phyloP scores from a whole-genome alignment of 2,329 filamentous ascomycete genomes.

The Epicoccum sorghinum region DNA sequence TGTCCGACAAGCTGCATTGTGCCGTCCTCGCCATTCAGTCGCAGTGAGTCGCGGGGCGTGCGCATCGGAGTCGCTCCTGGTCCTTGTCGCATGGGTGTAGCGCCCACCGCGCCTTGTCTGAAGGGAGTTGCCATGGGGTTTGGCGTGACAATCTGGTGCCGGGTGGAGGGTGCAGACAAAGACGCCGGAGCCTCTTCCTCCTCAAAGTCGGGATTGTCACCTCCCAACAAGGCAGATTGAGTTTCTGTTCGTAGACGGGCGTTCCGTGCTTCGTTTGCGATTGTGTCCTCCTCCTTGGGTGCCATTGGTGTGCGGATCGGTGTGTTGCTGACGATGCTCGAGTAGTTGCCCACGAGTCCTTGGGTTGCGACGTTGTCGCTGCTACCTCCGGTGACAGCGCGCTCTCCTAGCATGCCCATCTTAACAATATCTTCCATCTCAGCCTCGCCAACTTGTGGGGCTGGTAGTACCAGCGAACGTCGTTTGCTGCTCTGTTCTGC shows the following conservation, averaged over 20 bases:
- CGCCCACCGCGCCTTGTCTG: constrained; percentile 68
- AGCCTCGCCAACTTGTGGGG: constrained; percentile 88
- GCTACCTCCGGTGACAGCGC: constrained; percentile 76
- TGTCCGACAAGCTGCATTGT: constrained; percentile 69
- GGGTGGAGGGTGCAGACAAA: constrained; percentile 82
- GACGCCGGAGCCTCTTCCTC: constrained; percentile 84
- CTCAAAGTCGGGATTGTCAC: constrained; percentile 88
- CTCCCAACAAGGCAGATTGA: constrained; percentile 89
- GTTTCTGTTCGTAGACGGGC: constrained; percentile 91
- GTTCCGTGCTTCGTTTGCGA: constrained; percentile 95
- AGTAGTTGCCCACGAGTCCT: constrained; percentile 86
- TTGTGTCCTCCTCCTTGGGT: constrained; percentile 89
- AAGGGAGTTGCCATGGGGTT: constrained; percentile 95
- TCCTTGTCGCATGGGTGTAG: constrained; percentile 66
- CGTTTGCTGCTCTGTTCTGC: constrained; percentile 97
- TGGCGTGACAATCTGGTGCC: constrained; percentile 83
- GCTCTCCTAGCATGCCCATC: constrained; percentile 93
- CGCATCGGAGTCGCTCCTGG: constrained; percentile 83
- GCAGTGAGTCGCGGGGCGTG: constrained; percentile 86
- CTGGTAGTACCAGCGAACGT: constrained; percentile 78
- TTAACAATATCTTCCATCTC: constrained; percentile 98
- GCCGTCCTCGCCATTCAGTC: constrained; percentile 75
- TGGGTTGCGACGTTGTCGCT: constrained; percentile 85
- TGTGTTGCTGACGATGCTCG: constrained; percentile 76
- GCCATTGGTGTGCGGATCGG: constrained; percentile 93